Base-by-base conservation (phyloP, 192 early-diverging fungal genomes). In the Mortierella hygrophila region DNA sequence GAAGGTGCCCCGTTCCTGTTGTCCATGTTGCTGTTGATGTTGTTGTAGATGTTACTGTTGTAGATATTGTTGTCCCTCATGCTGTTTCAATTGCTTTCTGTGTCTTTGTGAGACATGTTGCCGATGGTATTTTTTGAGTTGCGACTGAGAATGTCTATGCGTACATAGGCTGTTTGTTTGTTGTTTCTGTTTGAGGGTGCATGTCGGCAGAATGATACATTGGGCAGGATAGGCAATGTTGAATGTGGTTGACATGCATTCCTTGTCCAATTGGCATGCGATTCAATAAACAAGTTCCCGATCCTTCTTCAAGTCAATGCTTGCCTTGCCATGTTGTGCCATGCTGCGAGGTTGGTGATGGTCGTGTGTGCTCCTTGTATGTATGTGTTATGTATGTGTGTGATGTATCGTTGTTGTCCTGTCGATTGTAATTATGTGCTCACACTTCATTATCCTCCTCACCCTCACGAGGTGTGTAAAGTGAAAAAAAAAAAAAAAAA, bases 391-490 rank as follows among this genome's bases (percentile, higher is more conserved):
- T 46, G 44, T 46, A 15, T 46, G 13, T 46, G 44, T 46, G 44
- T 15, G 11, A 35, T 70, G 29, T 70, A 21, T 70, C 18, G 63
- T 38, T 18, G 68, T 20, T 70, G 5, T 42, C 42, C 70, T 44
- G n/a, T 60, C n/a, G 6, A 15, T 72, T 46, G n/a, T 20, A 26
- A 42, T n/a, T 72, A 42, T 42, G 21, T 72, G 70, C 70, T 72
- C 70, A 42, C 70, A 72, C 42, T 23, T 23, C 68, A 26, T 37
- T 10, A 6, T 42, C 69, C 52, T 65, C 37, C 35, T 11, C 42
- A 49, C 41, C 37, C 80, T 75, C 80, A 82, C 74, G 68, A 76
- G 74, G 74, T 63, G 74, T 76, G 70, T 76, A 81, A 40, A 69
- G 37, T 15, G 10, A 32, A 65, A 54, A 18, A 44, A 49, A 70